Evolutionary conservation across 805 yeast genomes (phyloP).

Genomic region (Cyberlindnera maclurae): DNA sequence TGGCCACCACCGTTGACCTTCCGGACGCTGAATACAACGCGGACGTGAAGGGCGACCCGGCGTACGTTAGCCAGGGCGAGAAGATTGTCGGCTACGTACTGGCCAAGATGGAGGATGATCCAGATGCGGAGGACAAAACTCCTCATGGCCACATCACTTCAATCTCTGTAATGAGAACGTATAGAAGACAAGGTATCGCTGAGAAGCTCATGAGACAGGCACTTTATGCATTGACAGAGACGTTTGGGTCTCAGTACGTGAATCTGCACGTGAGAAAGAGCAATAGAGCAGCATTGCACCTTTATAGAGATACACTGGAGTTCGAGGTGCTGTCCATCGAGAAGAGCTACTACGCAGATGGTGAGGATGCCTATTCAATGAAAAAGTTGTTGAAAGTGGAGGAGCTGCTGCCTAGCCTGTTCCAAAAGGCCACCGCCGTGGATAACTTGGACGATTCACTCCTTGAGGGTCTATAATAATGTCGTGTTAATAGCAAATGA

Average conservation of each 20-base stretch:
- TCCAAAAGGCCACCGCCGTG: conserved; percentile 38
- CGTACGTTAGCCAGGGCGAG: conserved; percentile 61
- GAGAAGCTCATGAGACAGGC: conserved; percentile 85
- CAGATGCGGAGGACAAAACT: conserved; percentile 58
- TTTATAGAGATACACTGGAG: conserved; percentile 76
- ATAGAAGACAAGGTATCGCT: conserved; percentile 92
- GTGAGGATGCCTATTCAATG: conserved; percentile 98
- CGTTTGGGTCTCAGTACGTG: conserved; percentile 75
- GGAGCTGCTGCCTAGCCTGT: conserved; percentile 52
- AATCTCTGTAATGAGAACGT: conserved; percentile 89
- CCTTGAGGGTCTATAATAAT: conserved; percentile 26
- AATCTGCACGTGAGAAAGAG: conserved; percentile 90
- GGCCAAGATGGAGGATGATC: conserved; percentile 96
- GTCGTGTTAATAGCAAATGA: too few relatives aligned
- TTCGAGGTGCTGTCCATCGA: conserved; percentile 82
- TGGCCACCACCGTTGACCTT: conserved; percentile 58
- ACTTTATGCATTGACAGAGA: conserved; percentile 71
- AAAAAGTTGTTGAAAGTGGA: conserved; percentile 56
- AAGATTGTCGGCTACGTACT: conserved; percentile 92
- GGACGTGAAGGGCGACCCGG: conserved; percentile 46
- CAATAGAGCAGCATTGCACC: conserved; percentile 88
- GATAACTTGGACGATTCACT: conserved; percentile 53
- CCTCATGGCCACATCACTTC: conserved; percentile 94
- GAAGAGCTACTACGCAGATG: conserved; percentile 89
- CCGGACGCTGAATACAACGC: conserved; percentile 17